Conservation (phyloP, 2,329 filamentous ascomycete genomes). For the Capronia americana region DNA sequence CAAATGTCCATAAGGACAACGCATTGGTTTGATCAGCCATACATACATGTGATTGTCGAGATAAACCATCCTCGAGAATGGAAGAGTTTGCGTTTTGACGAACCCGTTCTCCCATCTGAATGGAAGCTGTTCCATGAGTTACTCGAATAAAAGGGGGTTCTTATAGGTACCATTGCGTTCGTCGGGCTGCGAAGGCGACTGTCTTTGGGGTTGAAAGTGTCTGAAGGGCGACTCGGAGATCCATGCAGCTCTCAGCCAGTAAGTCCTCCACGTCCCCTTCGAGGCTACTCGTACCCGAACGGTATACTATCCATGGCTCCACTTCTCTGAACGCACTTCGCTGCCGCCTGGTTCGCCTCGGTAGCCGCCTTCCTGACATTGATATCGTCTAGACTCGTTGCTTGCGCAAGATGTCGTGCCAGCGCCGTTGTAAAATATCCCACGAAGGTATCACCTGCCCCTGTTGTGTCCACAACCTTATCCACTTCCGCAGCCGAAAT, state of each 20-base stretch:
- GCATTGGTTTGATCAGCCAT: too few relatives aligned
- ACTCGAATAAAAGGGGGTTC: too few relatives aligned
- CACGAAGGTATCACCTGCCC: slow-evolving; percentile 92
- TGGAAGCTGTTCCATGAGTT: too few relatives aligned
- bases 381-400: slow-evolving; percentile 59
- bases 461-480: slow-evolving; percentile 87
- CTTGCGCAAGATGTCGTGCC: slow-evolving; percentile 58
- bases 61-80: too few relatives aligned
- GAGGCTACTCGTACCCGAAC: slow-evolving; percentile 50
- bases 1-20: too few relatives aligned
- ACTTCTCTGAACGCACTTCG: slow-evolving; percentile 52
- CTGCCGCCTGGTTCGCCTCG: slow-evolving; percentile 53
- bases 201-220: neutral
- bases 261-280: neutral
- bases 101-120: too few relatives aligned
- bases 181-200: too few relatives aligned
- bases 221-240: neutral
- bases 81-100: too few relatives aligned
- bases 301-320: slow-evolving; percentile 58
- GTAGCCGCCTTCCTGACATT: slow-evolving; percentile 54
- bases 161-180: neutral
- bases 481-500: slow-evolving; percentile 71
- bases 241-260: neutral
- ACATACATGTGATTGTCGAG: too few relatives aligned
- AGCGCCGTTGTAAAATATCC: slow-evolving; percentile 81